phyloP scores from a whole-genome alignment of 371 early-diverging fungal genomes.

The Chytridium lagenaria region DNA sequence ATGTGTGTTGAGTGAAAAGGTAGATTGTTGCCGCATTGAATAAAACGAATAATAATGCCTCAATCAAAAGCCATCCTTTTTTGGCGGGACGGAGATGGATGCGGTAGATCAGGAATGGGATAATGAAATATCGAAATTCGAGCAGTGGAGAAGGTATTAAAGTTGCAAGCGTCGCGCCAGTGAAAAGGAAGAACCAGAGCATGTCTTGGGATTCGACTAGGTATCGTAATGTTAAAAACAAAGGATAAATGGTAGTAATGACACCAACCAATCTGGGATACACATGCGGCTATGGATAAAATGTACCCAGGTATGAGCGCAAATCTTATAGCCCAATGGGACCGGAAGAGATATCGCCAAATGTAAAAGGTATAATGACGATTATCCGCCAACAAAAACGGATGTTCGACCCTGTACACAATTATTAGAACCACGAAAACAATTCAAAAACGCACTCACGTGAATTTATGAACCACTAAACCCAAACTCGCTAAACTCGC shows the following conservation, averaged over 20 bases:
- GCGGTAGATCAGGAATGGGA: slow-evolving; percentile 79
- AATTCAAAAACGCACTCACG: slow-evolving; percentile 44
- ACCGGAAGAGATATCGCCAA: slow-evolving; percentile 79
- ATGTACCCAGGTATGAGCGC: slow-evolving; percentile 72
- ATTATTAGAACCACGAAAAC: neutral
- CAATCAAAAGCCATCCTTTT: slow-evolving; percentile 39
- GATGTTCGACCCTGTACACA: slow-evolving; percentile 78
- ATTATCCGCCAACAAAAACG: slow-evolving; percentile 93
- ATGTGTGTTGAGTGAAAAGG: slow-evolving; percentile 75
- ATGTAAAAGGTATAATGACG: slow-evolving; percentile 95
- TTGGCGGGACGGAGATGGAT: slow-evolving; percentile 58
- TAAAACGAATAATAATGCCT: slow-evolving; percentile 52
- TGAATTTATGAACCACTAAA: slow-evolving; percentile 58
- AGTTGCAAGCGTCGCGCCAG: slow-evolving; percentile 54
- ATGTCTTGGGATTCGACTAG: slow-evolving; percentile 23
- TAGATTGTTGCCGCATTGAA: slow-evolving; percentile 70
- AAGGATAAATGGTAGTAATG: slow-evolving; percentile 11
- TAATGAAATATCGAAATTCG: slow-evolving; percentile 94
- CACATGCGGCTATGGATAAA: slow-evolving; percentile 53
- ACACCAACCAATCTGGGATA: slow-evolving; percentile 52
- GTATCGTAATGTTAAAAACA: no score
- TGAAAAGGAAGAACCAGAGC: slow-evolving; percentile 53
- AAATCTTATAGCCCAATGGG: slow-evolving; percentile 65
- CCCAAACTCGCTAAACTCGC: neutral
- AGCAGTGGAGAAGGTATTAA: slow-evolving; percentile 91